phyloP scores from a whole-genome alignment of 306 rosid species.

The Ormosia emarginata region DNA sequence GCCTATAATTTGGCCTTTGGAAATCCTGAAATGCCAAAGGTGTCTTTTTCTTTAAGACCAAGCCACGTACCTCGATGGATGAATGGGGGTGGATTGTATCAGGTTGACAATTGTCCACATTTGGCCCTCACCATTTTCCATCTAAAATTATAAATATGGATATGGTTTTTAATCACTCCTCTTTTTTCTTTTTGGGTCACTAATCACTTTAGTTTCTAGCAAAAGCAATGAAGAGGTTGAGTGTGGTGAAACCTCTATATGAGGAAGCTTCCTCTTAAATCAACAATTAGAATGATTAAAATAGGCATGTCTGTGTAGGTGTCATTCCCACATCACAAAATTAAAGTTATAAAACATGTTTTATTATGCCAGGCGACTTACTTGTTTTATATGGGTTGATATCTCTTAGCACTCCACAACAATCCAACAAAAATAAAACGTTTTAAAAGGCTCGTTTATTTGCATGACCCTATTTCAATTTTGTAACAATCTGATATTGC shows the following conservation, averaged over 20 bases:
- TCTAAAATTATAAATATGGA: not conserved
- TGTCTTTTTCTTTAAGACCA: conserved; percentile 25
- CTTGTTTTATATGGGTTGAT: no score
- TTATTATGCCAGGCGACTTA: not conserved
- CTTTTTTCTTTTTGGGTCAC: not conserved
- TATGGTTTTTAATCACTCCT: not conserved
- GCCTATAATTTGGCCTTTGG: not conserved
- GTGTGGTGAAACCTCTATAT: not conserved
- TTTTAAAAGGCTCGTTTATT: no score
- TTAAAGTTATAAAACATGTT: not conserved
- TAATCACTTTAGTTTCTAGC: conserved; percentile 22
- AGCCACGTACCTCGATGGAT: not conserved
- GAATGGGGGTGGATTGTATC: not conserved
- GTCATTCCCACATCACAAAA: not conserved
- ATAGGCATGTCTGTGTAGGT: not conserved
- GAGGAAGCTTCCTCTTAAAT: not conserved
- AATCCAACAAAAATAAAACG: not conserved
- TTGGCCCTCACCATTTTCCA: not conserved
- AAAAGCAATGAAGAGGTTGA: conserved; percentile 26
- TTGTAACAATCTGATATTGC: no score
- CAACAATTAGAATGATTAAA: conserved; percentile 4
- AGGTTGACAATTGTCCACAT: not conserved
- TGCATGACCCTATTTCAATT: no score
- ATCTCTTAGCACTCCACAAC: not conserved
- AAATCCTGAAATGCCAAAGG: not conserved